phyloP scores from a whole-genome alignment of 176 grass and related monocot genomes.

The Juncus inflexus region DNA sequence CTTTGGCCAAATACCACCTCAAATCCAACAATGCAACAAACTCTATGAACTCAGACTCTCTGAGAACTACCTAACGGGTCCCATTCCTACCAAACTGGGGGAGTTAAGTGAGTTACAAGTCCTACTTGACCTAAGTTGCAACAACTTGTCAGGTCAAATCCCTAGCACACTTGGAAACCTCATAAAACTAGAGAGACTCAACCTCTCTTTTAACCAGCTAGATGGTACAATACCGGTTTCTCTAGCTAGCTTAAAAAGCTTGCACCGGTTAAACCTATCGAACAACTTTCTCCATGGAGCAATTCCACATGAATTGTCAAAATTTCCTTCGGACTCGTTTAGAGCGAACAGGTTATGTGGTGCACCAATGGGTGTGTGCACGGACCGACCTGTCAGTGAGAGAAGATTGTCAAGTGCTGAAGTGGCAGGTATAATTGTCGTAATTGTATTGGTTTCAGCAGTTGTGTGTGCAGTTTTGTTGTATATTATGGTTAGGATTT shows the following conservation, averaged over 20 bases:
- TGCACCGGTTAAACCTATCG: conserved; percentile 64
- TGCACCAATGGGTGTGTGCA: conserved; percentile 40
- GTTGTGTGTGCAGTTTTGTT: conserved; percentile 59
- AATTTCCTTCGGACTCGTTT: conserved; percentile 62
- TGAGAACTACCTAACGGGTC: conserved; percentile 61
- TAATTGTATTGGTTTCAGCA: conserved; percentile 58
- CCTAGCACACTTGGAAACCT: conserved; percentile 56
- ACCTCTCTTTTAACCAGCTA: conserved; percentile 78
- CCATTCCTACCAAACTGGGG: conserved; percentile 60
- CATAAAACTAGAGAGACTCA: conserved; percentile 84
- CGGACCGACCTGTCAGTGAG: not conserved
- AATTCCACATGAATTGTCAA: conserved; percentile 41
- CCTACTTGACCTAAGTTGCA: conserved; percentile 68
- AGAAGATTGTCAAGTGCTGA: conserved; percentile 32
- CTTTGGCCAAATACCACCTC: conserved; percentile 49
- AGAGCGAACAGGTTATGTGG: conserved; percentile 58
- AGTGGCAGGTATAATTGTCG: conserved; percentile 53
- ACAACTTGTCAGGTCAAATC: conserved; percentile 61
- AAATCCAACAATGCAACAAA: conserved; percentile 63
- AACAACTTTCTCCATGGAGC: conserved; percentile 56
- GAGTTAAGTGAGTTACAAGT: conserved; percentile 82
- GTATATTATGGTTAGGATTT: conserved; percentile 77
- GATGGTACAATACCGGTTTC: conserved; percentile 55
- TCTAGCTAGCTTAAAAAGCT: conserved; percentile 60
- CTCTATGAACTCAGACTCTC: conserved; percentile 83